Evolutionary conservation across 331 rosid species (phyloP).

Genomic region (Phaseolus coccineus): DNA sequence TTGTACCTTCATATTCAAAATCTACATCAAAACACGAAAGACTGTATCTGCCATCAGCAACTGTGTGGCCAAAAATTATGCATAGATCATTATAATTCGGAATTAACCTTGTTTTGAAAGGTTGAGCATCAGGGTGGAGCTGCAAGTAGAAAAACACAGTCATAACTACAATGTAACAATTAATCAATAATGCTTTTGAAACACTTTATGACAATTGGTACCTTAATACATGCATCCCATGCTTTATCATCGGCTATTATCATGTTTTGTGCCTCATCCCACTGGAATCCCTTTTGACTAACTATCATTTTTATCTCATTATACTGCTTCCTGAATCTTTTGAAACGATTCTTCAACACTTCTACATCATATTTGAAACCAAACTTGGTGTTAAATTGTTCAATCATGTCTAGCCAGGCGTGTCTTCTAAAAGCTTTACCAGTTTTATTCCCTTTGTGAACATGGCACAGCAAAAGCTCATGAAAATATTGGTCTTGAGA

Average conservation of each 20-base stretch:
- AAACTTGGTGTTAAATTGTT: slow-evolving; percentile 54
- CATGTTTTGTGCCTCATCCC: slow-evolving; percentile 55
- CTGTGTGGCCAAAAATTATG: slow-evolving; percentile 64
- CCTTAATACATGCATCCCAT: slow-evolving; percentile 59
- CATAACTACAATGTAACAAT: slow-evolving; percentile 41
- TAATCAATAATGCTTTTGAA: slow-evolving; percentile 12
- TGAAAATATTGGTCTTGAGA: slow-evolving; percentile 57
- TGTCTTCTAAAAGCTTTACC: slow-evolving; percentile 49
- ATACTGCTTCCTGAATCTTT: slow-evolving; percentile 65
- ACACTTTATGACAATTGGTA: slow-evolving; percentile 25
- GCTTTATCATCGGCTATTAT: slow-evolving; percentile 48
- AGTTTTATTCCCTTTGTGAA: slow-evolving; percentile 56
- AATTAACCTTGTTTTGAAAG: slow-evolving; percentile 48
- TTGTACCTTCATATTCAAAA: slow-evolving; percentile 61
- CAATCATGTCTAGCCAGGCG: slow-evolving; percentile 59
- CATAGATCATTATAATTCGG: slow-evolving; percentile 58
- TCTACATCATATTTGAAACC: slow-evolving; percentile 58
- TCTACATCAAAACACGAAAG: slow-evolving; percentile 66
- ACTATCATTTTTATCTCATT: slow-evolving; percentile 52
- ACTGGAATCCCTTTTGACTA: slow-evolving; percentile 53
- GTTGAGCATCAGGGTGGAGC: slow-evolving; percentile 59
- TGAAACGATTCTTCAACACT: slow-evolving; percentile 58
- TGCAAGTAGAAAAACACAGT: slow-evolving; percentile 48
- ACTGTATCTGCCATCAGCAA: slow-evolving; percentile 76
- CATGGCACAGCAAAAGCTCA: slow-evolving; percentile 54